Base-by-base conservation (phyloP, 768 basidiomycete genomes). In the Psilocybe cubensis region DNA sequence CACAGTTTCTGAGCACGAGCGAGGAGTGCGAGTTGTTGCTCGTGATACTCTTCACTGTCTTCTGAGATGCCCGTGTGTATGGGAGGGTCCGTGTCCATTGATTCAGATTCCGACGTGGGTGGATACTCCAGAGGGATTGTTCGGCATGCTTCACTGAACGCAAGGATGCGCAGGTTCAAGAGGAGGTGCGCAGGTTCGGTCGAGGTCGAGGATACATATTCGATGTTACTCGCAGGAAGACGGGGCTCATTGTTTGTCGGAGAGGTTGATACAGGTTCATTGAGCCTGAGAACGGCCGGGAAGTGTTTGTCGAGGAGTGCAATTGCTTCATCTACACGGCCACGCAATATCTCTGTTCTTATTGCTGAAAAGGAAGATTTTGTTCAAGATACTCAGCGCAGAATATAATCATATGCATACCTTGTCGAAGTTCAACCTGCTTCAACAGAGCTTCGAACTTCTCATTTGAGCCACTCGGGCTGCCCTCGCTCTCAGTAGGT, bases 141-240 rank as follows among this genome's bases (percentile, higher is more conserved):
- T 25, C 94, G 85, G 61, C 92, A 86, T 20, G 87, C 82, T 71
- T 98, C 96, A 66, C 92, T 87, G 74, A 97, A 98, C 1, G 85
- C 83, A 40, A 91, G 87, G 46, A 97, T 91, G 48, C 88, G 89
- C 35, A 98, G 85, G 68, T 97, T 95, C 59, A 98, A 81, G 17
- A 78, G 76, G 51, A 96, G 79, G 64, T 94, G 92, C 1, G 77
- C 70, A n/a, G 94, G 89, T 45, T 88, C 79, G 24, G 87, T 79
- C 5, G 93, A 88, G 1, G 84, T 88, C 3, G 84, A 74, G 23
- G 83, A 74, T 20, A 82, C 69, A 60, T 84, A 88, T 54, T 80
- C 72, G 41, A 81, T 70, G 23, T 63, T 75, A 35, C 63, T 72
- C 58, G 64, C 75, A 2, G 66, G 58, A 44, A 65, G 53, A 63